Evolutionary conservation across 176 grass and related monocot species (phyloP).

Genomic region (Oryza glumipatula): DNA sequence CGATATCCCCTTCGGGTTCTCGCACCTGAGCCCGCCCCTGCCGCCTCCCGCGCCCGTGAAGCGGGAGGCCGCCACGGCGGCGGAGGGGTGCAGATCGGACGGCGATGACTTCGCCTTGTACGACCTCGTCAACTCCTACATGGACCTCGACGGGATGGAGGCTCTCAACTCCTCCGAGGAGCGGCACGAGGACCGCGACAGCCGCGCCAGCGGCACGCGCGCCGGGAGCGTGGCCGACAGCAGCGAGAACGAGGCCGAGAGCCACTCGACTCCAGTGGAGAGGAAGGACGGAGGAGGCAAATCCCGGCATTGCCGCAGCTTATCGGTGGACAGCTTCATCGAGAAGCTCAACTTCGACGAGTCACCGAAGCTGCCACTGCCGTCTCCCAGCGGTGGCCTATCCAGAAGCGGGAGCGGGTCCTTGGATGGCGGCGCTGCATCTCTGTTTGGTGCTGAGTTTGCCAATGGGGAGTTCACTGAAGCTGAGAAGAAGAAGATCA

Average conservation of each 20-base stretch:
- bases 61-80: constrained; percentile 37
- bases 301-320: constrained; percentile 77
- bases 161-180: constrained; percentile 76
- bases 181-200: constrained; percentile 60
- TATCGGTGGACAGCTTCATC: constrained; percentile 98
- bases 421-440: constrained; percentile 58
- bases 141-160: constrained; percentile 84
- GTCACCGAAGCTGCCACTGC: constrained; percentile 63
- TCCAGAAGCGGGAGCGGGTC: constrained; percentile 56
- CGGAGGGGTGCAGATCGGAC: constrained; percentile 44
- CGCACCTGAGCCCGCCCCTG: constrained; percentile 54
- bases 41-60: constrained; percentile 55
- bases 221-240: constrained; percentile 65
- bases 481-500: constrained; percentile 95
- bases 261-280: constrained; percentile 48
- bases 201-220: constrained; percentile 52
- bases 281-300: constrained; percentile 52
- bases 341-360: constrained; percentile 88
- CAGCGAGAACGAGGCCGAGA: constrained; percentile 88
- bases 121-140: constrained; percentile 87
- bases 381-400: constrained; percentile 47
- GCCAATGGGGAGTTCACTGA: constrained; percentile 75
- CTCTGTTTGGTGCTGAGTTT: constrained; percentile 63
- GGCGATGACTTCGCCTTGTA: constrained; percentile 49
- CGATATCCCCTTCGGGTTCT: constrained; percentile 70